Evolutionary conservation across 352 stramenopile genomes (phyloP).

Genomic region (Phytophthora foliorum): DNA sequence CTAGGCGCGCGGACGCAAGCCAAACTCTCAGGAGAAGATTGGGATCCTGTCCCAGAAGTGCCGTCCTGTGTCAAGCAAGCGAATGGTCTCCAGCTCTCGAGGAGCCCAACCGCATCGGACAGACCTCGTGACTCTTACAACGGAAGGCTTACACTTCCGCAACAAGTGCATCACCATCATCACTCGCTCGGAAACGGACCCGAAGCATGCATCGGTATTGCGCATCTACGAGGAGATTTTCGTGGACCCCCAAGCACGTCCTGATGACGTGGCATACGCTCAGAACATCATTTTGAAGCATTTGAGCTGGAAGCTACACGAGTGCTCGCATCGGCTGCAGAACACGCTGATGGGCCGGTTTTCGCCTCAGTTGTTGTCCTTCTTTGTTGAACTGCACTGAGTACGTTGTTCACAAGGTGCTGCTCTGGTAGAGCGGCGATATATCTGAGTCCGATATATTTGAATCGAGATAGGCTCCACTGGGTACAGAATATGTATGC

Average conservation of each 20-base stretch:
- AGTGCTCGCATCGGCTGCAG: slow-evolving; percentile 16
- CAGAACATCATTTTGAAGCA: slow-evolving; percentile 21
- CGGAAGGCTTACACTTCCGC: slow-evolving; percentile 29
- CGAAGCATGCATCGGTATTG: slow-evolving; percentile 18
- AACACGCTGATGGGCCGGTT: slow-evolving; percentile 5
- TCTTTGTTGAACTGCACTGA: too few relatives aligned
- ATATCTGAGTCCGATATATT: too few relatives aligned
- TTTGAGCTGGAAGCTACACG: slow-evolving; percentile 25
- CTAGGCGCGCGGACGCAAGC: slow-evolving; percentile 8
- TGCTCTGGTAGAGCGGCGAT: too few relatives aligned
- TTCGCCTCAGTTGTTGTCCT: too few relatives aligned
- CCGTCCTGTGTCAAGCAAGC: slow-evolving; percentile 17
- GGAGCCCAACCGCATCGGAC: slow-evolving; percentile 34
- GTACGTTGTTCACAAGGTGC: too few relatives aligned
- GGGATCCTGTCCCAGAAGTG: slow-evolving; percentile 22
- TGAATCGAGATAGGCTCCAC: too few relatives aligned
- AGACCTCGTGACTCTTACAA: slow-evolving; percentile 34
- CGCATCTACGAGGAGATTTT: slow-evolving; percentile 32
- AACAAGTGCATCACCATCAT: slow-evolving; percentile 27
- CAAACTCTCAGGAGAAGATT: slow-evolving; percentile 30
- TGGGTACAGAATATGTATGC: too few relatives aligned
- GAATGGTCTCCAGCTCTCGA: slow-evolving; percentile 28
- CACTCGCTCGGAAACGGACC: slow-evolving; percentile 24
- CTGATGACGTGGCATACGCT: slow-evolving; percentile 21
- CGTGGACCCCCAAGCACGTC: slow-evolving; percentile 13